Conservation (phyloP, 305 asterid genomes). For the Fraxinus velutina region DNA sequence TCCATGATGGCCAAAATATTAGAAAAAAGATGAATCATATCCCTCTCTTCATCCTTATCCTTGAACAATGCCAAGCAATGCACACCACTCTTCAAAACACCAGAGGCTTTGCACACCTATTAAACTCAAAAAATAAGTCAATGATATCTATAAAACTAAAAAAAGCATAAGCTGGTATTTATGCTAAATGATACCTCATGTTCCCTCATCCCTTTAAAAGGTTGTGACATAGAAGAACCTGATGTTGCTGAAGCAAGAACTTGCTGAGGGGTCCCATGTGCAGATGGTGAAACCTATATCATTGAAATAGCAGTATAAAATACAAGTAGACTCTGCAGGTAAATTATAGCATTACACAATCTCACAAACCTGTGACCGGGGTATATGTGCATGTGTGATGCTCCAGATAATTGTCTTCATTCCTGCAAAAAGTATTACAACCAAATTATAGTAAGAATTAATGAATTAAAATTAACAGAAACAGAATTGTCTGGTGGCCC, state of each 20-base stretch:
- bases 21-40: slow-evolving; percentile 88
- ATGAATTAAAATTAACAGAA: background rate
- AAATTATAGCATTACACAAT: slow-evolving; percentile 20
- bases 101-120: slow-evolving; percentile 98
- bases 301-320: slow-evolving; percentile 15
- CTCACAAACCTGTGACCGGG: slow-evolving; percentile 81
- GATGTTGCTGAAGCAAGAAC: slow-evolving; percentile 62
- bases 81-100: slow-evolving; percentile 92
- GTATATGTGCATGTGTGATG: slow-evolving; percentile 94
- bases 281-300: slow-evolving; percentile 78
- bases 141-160: slow-evolving; percentile 10
- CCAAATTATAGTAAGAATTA: slow-evolving; percentile 15
- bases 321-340: slow-evolving; percentile 17
- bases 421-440: slow-evolving; percentile 48
- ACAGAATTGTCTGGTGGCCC: background rate
- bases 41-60: slow-evolving; percentile 98
- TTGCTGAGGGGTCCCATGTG: slow-evolving; percentile 91
- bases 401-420: slow-evolving; percentile 99
- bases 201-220: slow-evolving; percentile 95
- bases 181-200: slow-evolving; percentile 67
- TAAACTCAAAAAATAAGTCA: slow-evolving; percentile 36
- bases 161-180: slow-evolving; percentile 21
- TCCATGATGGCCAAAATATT: slow-evolving; percentile 96
- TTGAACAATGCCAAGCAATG: slow-evolving; percentile 94
- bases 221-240: slow-evolving; percentile 62